Evolutionary conservation across 2,329 filamentous ascomycete species (phyloP).

Genomic region (Didymella glomerata): DNA sequence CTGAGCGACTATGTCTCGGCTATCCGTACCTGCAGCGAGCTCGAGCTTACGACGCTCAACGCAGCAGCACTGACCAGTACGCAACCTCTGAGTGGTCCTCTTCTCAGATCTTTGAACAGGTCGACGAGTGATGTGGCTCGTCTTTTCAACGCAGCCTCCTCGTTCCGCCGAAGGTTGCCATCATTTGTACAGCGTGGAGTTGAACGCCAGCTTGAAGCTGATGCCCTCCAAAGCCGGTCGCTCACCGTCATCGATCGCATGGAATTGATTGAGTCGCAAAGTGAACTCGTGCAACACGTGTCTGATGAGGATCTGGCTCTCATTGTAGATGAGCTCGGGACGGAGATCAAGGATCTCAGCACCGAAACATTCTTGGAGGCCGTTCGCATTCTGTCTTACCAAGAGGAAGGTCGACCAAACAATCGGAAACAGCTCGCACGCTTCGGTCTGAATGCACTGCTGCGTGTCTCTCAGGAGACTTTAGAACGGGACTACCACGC

Average conservation of each 20-base stretch:
- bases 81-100: slow-evolving; percentile 29
- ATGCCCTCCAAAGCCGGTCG: slow-evolving; percentile 77
- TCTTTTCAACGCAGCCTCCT: slow-evolving; percentile 73
- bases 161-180: slow-evolving; percentile 75
- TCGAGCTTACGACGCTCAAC: slow-evolving; percentile 81
- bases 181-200: slow-evolving; percentile 74
- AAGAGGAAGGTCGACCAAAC: slow-evolving; percentile 50
- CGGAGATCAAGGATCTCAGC: slow-evolving; percentile 55
- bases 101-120: slow-evolving; percentile 45
- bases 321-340: slow-evolving; percentile 70
- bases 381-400: slow-evolving; percentile 59
- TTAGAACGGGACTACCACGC: slow-evolving; percentile 76
- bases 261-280: slow-evolving; percentile 78
- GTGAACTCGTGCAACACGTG: slow-evolving; percentile 79
- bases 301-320: slow-evolving; percentile 73
- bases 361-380: slow-evolving; percentile 62
- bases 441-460: slow-evolving; percentile 77
- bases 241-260: slow-evolving; percentile 70
- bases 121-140: slow-evolving; percentile 63
- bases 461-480: slow-evolving; percentile 81
- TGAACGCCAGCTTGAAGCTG: slow-evolving; percentile 71
- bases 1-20: slow-evolving; percentile 83
- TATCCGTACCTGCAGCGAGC: slow-evolving; percentile 77
- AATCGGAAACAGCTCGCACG: slow-evolving; percentile 66
- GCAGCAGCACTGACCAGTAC: slow-evolving; percentile 51